These are phyloP conservation scores for Boletus pseudo-olivaceus DNA, from an alignment of 768 basidiomycete species.

Conservation along the genomic window DNA sequence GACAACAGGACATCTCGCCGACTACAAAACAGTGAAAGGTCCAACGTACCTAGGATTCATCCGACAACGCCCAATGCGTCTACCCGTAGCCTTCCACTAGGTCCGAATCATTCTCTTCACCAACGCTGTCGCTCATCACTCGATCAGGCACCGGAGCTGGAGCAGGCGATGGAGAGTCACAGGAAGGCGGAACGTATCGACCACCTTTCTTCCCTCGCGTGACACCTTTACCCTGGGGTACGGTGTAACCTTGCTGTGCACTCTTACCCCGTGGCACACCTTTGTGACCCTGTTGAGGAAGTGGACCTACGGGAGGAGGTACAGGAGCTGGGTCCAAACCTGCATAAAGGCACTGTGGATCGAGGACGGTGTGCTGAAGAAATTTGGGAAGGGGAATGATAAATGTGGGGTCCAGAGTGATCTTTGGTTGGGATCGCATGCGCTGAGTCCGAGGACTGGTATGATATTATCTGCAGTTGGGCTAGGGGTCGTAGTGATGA, in stretches of 20 bases:
- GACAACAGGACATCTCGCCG: background rate
- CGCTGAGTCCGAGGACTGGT: background rate
- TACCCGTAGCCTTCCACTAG: conserved; percentile 64
- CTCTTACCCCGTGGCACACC: too few species aligned
- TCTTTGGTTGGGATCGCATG: conserved; percentile 3
- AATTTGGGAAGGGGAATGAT: conserved; percentile 46
- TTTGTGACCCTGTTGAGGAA: conserved; percentile 5
- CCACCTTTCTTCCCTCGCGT: conserved; percentile 27
- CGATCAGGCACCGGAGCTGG: conserved; percentile 17
- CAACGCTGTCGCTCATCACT: conserved; percentile 31
- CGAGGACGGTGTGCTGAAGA: conserved; percentile 50
- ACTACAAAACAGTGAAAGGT: background rate
- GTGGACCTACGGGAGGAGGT: conserved; percentile 18
- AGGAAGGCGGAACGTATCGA: conserved; percentile 28
- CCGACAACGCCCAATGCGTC: conserved; percentile 62
- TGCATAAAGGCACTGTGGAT: conserved; percentile 56
- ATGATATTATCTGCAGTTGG: background rate
- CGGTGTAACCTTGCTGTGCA: too few species aligned
- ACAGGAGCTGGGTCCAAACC: conserved; percentile 63
- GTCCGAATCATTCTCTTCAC: conserved; percentile 68
- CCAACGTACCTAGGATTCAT: conserved; percentile 57
- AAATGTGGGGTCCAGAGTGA: conserved; percentile 33
- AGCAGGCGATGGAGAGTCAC: conserved; percentile 31
- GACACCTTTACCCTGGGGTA: too few species aligned
- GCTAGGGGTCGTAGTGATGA: conserved; percentile 18